These are phyloP conservation scores for Penicillium verhagenii DNA, from an alignment of 495 filamentous ascomycete genomes.

Conservation along the genomic window DNA sequence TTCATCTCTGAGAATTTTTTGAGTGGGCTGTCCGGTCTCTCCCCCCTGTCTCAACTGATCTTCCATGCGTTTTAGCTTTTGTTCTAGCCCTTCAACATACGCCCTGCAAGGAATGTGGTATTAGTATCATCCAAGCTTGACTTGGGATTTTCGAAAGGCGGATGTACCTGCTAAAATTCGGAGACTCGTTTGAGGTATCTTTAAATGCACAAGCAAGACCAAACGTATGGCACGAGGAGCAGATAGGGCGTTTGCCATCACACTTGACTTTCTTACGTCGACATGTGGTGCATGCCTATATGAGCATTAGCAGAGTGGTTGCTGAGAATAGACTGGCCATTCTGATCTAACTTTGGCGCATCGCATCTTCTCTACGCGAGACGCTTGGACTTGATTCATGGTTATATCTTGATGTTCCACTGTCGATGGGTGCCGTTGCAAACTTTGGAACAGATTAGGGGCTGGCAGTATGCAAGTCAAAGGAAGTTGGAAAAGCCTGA, in stretches of 20 bases:
- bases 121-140: not conserved
- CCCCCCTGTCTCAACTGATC: conserved; percentile 3
- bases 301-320: not conserved
- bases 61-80: conserved; percentile 2
- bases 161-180: conserved; percentile 1
- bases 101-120: not conserved
- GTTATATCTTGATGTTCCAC: not conserved
- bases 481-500: too few relatives aligned
- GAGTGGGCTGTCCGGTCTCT: not conserved
- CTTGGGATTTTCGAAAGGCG: not conserved
- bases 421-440: too few relatives aligned
- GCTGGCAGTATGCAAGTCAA: too few relatives aligned
- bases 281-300: conserved; percentile 9
- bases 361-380: not conserved
- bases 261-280: conserved; percentile 17
- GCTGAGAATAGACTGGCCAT: not conserved
- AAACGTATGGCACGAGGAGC: conserved; percentile 11
- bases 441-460: too few relatives aligned
- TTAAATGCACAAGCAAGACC: conserved; percentile 7
- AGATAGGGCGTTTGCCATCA: conserved; percentile 12
- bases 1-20: not conserved
- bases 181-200: not conserved
- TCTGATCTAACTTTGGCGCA: not conserved
- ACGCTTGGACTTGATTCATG: not conserved
- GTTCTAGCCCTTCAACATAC: conserved; percentile 9